phyloP scores from a whole-genome alignment of 306 rosid species.

The Pyrus betulifolia region DNA sequence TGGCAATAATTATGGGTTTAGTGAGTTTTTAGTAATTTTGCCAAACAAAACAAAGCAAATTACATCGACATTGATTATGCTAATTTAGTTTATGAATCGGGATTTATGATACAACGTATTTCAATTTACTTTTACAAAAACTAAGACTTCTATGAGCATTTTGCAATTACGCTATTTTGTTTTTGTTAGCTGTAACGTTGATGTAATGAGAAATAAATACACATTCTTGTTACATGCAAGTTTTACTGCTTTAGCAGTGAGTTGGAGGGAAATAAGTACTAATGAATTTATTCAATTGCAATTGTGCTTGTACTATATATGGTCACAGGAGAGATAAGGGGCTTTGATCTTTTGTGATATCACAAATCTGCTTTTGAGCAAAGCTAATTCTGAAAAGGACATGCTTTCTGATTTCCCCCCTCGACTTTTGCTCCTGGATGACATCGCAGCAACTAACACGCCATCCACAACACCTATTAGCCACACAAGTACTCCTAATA shows the following conservation, averaged over 20 bases:
- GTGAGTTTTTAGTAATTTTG: background rate
- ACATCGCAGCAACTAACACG: background rate
- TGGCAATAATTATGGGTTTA: background rate
- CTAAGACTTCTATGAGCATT: no score
- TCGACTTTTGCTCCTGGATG: slow-evolving; percentile 7
- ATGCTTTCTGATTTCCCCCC: background rate
- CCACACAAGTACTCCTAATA: background rate
- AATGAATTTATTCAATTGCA: background rate
- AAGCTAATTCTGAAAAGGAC: slow-evolving; percentile 8
- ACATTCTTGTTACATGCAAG: background rate
- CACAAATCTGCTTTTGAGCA: background rate
- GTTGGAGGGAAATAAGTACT: background rate
- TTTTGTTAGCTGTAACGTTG: no score
- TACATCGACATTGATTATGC: background rate
- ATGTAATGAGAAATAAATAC: no score
- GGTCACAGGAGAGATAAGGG: background rate
- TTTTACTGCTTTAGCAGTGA: no score
- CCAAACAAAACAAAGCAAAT: background rate
- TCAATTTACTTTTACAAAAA: background rate
- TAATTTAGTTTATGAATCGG: background rate
- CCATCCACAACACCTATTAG: background rate
- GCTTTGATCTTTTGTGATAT: background rate
- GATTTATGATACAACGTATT: background rate
- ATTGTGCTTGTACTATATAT: background rate
- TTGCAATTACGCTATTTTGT: background rate